These are phyloP conservation scores for Cucumis hystrix DNA, from an alignment of 306 rosid species.

Conservation along the genomic window DNA sequence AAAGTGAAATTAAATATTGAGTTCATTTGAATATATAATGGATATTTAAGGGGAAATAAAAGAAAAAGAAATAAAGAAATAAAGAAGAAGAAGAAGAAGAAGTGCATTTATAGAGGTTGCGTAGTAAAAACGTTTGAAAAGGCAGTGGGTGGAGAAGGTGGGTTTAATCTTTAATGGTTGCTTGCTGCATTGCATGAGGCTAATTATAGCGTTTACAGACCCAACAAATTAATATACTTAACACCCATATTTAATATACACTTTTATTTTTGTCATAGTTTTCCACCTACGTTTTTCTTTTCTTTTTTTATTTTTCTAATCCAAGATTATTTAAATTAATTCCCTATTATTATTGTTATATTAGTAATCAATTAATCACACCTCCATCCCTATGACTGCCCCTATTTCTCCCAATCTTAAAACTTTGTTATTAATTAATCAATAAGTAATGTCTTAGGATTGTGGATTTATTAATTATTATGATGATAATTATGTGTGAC, in stretches of 20 bases:
- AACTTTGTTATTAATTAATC: background rate
- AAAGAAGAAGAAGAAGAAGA: background rate
- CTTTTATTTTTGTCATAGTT: constrained; percentile 44
- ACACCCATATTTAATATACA: constrained; percentile 44
- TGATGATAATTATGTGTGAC: background rate
- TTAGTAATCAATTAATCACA: background rate
- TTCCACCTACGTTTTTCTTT: constrained; percentile 46
- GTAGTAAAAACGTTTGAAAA: constrained; percentile 61
- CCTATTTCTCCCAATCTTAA: background rate
- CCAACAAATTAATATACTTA: constrained; percentile 66
- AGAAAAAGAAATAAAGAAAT: background rate
- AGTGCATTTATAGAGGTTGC: constrained; percentile 2
- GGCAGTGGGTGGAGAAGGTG: constrained; percentile 36
- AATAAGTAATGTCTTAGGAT: background rate
- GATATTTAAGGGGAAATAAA: background rate
- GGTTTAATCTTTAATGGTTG: constrained; percentile 27
- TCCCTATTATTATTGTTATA: background rate
- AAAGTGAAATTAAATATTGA: too few species aligned
- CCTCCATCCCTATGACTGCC: background rate
- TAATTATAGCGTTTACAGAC: constrained; percentile 65
- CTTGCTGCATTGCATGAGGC: constrained; percentile 38
- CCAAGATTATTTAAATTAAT: background rate
- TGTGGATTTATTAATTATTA: background rate
- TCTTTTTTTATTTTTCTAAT: background rate
- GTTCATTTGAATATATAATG: too few species aligned